Base-by-base conservation (phyloP, 805 yeast genomes). In the Teunomyces pallodes region DNA sequence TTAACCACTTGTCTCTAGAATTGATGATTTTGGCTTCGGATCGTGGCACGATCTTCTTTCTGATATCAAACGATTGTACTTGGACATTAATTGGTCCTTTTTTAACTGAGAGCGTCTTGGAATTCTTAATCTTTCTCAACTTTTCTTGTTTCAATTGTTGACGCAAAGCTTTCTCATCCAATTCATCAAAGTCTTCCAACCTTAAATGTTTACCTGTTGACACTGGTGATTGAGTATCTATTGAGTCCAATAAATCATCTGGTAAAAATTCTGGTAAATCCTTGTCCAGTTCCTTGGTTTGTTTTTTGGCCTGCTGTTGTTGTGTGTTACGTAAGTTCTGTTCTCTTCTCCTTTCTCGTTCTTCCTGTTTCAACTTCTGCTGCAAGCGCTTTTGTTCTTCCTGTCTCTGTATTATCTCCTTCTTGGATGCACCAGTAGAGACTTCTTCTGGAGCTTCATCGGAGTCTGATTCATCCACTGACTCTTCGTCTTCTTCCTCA, bases 361-460 rank as follows among this genome's bases (percentile, higher is more conserved):
- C 74, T 24, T 52, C 57, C 42, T 50, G 55, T 42, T 58, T 66
- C 41, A 46, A 45, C 47, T 65, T 62, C 43, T 57, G 61, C 47
- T 65, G 62, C 36, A 54, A 41, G 43, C 53, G 50, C 35, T 54
- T 46, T 27, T 53, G 54, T 36, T 64, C 59, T 32, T 58, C 57
- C 47, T 65, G 63, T 45, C 60, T 59, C 33, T 62, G 60, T 39
- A 69, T 48, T 40, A 62, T 49, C 2, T 56, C 60, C 36, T 61
- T 48, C 44, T 62, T 70, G 30, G 70, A 54, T 33, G 54, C 52
- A 6, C 59, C 47, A 5, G 67, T 66, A 7, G 74, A 66, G 48
- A 73, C 77, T 52, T 72, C 77, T 56, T 73, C 77, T 12, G 78
- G 78, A 1, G 77, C 77, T 7, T 69, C 75, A 52, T 72, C 69